Evolutionary conservation across 78 protist species (phyloP).

Genomic region (slime mould (Dictyostelium discoideum)): DNA sequence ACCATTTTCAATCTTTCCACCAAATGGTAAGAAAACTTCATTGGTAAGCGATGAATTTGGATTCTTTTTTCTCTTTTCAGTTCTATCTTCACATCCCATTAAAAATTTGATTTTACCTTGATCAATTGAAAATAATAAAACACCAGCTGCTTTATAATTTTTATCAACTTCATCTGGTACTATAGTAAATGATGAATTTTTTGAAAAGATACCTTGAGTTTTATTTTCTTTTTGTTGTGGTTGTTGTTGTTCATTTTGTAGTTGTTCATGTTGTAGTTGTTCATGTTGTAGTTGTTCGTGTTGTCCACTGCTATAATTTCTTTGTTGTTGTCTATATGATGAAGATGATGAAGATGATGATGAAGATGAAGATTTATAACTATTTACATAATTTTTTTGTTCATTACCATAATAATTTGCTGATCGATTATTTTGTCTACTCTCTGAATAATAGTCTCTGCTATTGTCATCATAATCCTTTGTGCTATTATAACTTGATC

Average conservation of each 20-base stretch:
- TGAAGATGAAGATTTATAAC: too few relatives aligned
- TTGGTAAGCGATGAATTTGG: neutral
- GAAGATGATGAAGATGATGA: too few relatives aligned
- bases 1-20: conserved; percentile 36
- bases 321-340: neutral
- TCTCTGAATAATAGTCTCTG: neutral
- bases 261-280: neutral
- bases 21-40: conserved; percentile 40
- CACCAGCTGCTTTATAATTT: conserved; percentile 35
- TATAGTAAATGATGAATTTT: neutral
- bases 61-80: neutral
- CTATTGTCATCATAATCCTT: neutral
- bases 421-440: neutral
- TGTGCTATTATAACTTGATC: neutral
- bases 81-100: conserved; percentile 53
- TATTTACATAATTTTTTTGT: neutral
- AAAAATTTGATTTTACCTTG: conserved; percentile 16
- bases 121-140: neutral
- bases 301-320: neutral
- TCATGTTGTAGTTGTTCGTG: too few relatives aligned
- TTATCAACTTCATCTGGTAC: neutral
- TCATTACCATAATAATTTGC: neutral
- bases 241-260: neutral
- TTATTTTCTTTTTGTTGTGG: neutral
- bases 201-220: neutral